A percentile compares a stretch with the other conserved stretches of the same genome.
phyloP scores from a whole-genome alignment of 345 rosid genomes.

The Moringa oleifera region DNA sequence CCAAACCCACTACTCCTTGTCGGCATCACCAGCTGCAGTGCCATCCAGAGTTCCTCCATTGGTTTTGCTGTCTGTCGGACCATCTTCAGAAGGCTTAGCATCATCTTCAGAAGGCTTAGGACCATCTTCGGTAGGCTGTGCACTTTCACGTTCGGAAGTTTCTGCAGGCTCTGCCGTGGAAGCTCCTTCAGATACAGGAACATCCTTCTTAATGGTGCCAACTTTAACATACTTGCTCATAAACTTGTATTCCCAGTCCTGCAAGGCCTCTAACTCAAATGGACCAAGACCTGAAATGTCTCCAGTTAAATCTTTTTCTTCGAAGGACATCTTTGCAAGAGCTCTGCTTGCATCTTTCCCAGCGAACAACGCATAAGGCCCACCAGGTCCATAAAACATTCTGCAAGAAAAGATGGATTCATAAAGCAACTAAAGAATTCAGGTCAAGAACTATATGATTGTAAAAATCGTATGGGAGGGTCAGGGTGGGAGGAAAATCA shows the following conservation, averaged over 20 bases:
- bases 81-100: conserved; percentile 23
- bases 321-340: conserved; percentile 99
- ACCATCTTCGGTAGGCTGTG: no score
- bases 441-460: background rate
- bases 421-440: background rate
- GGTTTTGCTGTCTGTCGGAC: conserved; percentile 24
- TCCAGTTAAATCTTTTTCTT: conserved; percentile 82
- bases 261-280: conserved; percentile 90
- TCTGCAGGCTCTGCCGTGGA: conserved; percentile 34
- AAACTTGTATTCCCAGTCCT: conserved; percentile 99
- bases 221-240: conserved; percentile 94
- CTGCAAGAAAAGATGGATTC: conserved; percentile 29
- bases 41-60: conserved; percentile 20
- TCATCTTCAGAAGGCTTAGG: conserved; percentile 22
- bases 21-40: conserved; percentile 21
- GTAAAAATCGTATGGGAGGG: background rate
- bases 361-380: conserved; percentile 93
- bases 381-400: conserved; percentile 99
- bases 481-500: background rate
- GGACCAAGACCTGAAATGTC: conserved; percentile 96
- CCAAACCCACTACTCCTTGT: conserved; percentile 25
- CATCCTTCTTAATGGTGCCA: conserved; percentile 56
- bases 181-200: conserved; percentile 41
- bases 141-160: conserved; percentile 31
- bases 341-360: conserved; percentile 98